Base-by-base conservation (phyloP, 2,329 filamentous ascomycete species). In the Penicillium griseofulvum region DNA sequence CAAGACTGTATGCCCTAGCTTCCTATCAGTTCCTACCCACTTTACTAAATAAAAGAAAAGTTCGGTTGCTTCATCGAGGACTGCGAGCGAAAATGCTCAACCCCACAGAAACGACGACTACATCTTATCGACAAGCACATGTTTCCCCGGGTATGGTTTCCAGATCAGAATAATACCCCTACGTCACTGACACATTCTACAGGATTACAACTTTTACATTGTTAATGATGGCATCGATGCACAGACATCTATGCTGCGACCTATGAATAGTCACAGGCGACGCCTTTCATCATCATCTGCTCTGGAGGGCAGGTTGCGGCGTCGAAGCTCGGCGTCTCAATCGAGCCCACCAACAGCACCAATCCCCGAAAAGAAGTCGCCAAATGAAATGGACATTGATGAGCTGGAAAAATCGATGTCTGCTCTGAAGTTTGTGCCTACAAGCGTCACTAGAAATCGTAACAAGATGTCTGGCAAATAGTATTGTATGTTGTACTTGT, bases 71-170 rank as follows among this genome's bases (percentile, higher is more conserved):
- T 97, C 67, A 86, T 97, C 7, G 89, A 96, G 68, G 87, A 82
- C 46, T 99, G 94, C 72, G 90, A 94, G 56, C 84, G 89, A 62
- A 87, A 91, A 70, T 97, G 92, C 75, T 85, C 84, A 52, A 91
- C 89, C 4, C 86, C 88, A 29, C 86, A 90, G 67, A 97, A 96
- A 74, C 84, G 94, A 42, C 83, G 90, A 33, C 84, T 90, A 71
- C 93, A 99, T 78, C 80, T 96, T 62, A 90, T 96, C 63, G 92
- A 96, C 78, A 97, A 96, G 76, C 94, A 99, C 74, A 83, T 87
- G 76, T 99, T 94, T 69, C 93, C 92, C 11, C 86, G 84, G 69
- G 78, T 79, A 68, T 58, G 69, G 69, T 19, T 19, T 29, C 26
- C 46, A 28, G 17, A 12, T 36, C 26, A 10, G n/a, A 29, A n/a